Conservation (phyloP, 2,329 filamentous ascomycete genomes). For the Penicillium italicum region DNA sequence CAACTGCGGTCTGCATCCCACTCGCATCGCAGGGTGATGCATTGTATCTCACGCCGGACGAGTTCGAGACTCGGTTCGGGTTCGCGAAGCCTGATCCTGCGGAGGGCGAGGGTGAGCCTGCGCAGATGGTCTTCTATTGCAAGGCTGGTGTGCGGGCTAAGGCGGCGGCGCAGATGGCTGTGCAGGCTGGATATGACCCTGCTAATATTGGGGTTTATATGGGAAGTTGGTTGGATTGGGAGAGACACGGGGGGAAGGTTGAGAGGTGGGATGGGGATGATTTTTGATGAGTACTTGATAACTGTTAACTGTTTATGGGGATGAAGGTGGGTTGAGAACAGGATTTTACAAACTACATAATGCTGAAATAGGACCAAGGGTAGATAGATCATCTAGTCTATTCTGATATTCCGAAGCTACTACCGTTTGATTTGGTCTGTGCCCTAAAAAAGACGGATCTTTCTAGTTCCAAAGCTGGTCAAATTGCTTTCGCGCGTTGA, state of each 20-base stretch:
- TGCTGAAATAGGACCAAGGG: not conserved
- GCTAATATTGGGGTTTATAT: slow-evolving; percentile 55
- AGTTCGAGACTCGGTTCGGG: slow-evolving; percentile 80
- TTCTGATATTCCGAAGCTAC: not conserved
- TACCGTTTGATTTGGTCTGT: not conserved
- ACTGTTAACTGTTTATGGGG: not conserved
- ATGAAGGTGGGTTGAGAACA: not conserved
- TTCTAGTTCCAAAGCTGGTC: not conserved
- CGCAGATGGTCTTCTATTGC: slow-evolving; percentile 76
- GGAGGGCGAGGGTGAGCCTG: slow-evolving; percentile 32
- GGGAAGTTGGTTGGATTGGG: slow-evolving; percentile 71
- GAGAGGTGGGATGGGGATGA: slow-evolving; percentile 45
- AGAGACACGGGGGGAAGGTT: slow-evolving; percentile 62
- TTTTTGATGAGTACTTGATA: slow-evolving; percentile 1
- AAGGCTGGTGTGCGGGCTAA: slow-evolving; percentile 81
- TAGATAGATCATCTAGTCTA: not conserved
- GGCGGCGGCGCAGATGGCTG: slow-evolving; percentile 72
- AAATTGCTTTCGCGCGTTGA: not conserved
- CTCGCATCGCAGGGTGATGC: slow-evolving; percentile 73
- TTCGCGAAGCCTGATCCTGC: slow-evolving; percentile 64
- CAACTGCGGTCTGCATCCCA: slow-evolving; percentile 77
- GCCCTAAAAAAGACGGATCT: not conserved
- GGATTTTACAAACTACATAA: not conserved
- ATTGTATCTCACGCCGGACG: slow-evolving; percentile 69
- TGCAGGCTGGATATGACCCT: slow-evolving; percentile 68